These are phyloP conservation scores for Grigorovia humatica DNA, from an alignment of 805 yeast genomes.

Conservation along the genomic window DNA sequence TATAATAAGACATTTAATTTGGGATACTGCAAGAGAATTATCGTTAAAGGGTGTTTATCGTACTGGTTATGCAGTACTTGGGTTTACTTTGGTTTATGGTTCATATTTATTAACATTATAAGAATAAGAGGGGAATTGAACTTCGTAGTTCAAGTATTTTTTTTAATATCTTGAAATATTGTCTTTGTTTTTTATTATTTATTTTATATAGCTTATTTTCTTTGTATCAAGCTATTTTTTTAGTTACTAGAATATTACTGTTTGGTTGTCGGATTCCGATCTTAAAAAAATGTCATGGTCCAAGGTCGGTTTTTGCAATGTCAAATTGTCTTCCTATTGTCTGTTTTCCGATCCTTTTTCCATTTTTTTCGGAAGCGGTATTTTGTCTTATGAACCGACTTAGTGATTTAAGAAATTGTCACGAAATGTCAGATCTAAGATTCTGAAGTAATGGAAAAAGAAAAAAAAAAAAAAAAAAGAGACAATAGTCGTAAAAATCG, in stretches of 20 bases:
- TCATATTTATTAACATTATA: conserved; percentile 36
- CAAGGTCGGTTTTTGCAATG: neutral
- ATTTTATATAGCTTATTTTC: too few relatives aligned
- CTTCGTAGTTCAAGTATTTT: neutral
- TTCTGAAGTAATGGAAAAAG: neutral
- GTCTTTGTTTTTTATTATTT: too few relatives aligned
- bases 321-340: neutral
- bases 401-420: neutral
- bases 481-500: neutral
- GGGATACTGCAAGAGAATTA: conserved; percentile 84
- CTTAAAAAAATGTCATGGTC: too few relatives aligned
- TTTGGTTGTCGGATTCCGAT: neutral
- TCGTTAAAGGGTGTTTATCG: conserved; percentile 80
- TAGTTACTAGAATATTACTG: neutral
- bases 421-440: neutral
- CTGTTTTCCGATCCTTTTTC: neutral
- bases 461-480: neutral
- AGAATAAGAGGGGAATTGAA: neutral
- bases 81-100: conserved; percentile 46
- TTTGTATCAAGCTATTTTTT: too few relatives aligned
- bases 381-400: too few relatives aligned
- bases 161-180: too few relatives aligned
- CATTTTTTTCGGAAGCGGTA: neutral
- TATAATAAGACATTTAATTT: conserved; percentile 85
- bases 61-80: conserved; percentile 82